A percentile compares a stretch with the other conserved stretches of the same genome.
phyloP scores from a whole-genome alignment of 495 filamentous ascomycete species.

The Gamarada debralockiae region DNA sequence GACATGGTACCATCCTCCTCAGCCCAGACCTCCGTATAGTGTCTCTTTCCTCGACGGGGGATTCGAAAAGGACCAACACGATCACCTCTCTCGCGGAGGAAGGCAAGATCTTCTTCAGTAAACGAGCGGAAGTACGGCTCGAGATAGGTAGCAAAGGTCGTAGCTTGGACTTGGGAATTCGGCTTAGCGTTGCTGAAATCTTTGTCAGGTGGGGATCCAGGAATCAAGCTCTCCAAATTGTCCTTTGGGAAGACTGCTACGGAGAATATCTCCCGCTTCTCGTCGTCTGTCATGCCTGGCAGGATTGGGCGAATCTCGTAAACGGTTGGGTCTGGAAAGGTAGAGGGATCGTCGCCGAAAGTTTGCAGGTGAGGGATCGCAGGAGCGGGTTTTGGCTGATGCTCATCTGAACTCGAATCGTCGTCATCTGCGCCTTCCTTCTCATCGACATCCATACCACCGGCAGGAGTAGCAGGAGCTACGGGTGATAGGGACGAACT shows the following conservation, averaged over 20 bases:
- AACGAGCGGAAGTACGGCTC: conserved; percentile 89
- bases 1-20: conserved; percentile 83
- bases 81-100: conserved; percentile 86
- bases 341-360: conserved; percentile 89
- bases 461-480: conserved; percentile 24
- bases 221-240: conserved; percentile 79
- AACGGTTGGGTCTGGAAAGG: conserved; percentile 86
- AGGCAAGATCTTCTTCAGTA: conserved; percentile 92
- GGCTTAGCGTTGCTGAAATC: conserved; percentile 96
- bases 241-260: conserved; percentile 77
- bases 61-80: conserved; percentile 78
- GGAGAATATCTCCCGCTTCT: conserved; percentile 80
- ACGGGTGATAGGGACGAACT: conserved; percentile 64
- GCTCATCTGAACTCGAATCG: conserved; percentile 60
- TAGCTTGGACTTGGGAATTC: conserved; percentile 85
- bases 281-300: conserved; percentile 71
- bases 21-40: conserved; percentile 87
- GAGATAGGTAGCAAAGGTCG: conserved; percentile 81
- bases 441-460: conserved; percentile 46
- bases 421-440: conserved; percentile 49
- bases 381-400: conserved; percentile 75
- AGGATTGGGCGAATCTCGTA: conserved; percentile 83
- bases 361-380: conserved; percentile 67
- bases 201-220: conserved; percentile 83
- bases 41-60: conserved; percentile 77